A percentile compares a stretch with the other conserved stretches of the same genome.
Conservation (phyloP, 1,284 basidiomycete species). For the Rhodotorula sp. region DNA sequence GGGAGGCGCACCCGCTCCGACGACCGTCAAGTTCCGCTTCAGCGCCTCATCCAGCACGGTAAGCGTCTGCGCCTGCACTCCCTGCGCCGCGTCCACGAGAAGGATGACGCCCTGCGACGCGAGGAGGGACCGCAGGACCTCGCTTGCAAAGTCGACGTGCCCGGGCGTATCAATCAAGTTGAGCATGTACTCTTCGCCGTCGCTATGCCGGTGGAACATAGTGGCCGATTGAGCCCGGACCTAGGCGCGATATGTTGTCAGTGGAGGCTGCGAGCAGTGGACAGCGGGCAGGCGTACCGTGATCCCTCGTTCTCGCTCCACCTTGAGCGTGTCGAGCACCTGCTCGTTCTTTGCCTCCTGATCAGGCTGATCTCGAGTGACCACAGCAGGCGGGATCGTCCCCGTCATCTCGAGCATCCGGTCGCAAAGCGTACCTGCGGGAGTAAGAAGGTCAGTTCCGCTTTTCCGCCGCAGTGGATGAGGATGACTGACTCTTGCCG, state of each 20-base stretch:
- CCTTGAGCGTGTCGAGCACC: slow-evolving; percentile 93
- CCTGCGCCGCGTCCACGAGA: slow-evolving; percentile 86
- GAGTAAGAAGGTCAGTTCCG: background rate
- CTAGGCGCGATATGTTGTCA: background rate
- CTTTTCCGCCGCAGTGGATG: background rate
- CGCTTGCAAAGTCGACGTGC: slow-evolving; percentile 95
- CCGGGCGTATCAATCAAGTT: slow-evolving; percentile 98
- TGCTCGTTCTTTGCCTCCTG: slow-evolving; percentile 73
- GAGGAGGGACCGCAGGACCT: slow-evolving; percentile 87
- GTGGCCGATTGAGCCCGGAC: slow-evolving; percentile 53
- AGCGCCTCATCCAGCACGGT: slow-evolving; percentile 89
- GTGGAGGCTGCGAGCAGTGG: background rate
- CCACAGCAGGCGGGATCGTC: slow-evolving; percentile 57
- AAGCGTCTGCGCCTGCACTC: slow-evolving; percentile 95
- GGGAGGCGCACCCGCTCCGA: slow-evolving; percentile 70
- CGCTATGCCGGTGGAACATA: slow-evolving; percentile 65
- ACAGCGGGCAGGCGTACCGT: slow-evolving; percentile 70
- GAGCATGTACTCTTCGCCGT: slow-evolving; percentile 69
- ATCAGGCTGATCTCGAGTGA: slow-evolving; percentile 53
- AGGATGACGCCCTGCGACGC: slow-evolving; percentile 93
- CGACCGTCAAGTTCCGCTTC: slow-evolving; percentile 78
- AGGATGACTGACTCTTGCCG: slow-evolving; percentile 63
- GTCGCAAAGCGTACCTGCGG: slow-evolving; percentile 73
- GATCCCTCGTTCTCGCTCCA: slow-evolving; percentile 89
- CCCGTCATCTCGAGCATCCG: slow-evolving; percentile 74